These are phyloP conservation scores for Trapa bicornis DNA, from an alignment of 345 rosid genomes.

Conservation along the genomic window DNA sequence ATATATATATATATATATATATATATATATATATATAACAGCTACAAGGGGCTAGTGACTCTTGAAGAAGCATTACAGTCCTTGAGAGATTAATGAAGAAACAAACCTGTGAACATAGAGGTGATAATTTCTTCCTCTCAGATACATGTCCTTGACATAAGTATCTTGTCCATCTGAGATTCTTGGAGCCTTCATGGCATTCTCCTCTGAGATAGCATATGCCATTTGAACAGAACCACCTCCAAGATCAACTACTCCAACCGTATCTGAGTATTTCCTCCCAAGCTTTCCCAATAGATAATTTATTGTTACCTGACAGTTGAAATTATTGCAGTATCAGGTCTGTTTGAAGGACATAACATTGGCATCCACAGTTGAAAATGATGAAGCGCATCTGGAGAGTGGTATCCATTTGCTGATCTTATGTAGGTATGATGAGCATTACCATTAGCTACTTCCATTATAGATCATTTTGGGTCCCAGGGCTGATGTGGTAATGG, in stretches of 20 bases:
- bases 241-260: constrained; percentile 97
- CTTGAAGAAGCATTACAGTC: neutral
- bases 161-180: constrained; percentile 58
- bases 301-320: constrained; percentile 77
- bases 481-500: neutral
- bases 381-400: neutral
- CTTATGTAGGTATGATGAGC: neutral
- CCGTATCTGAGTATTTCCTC: constrained; percentile 52
- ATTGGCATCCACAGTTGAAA: neutral
- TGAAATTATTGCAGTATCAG: neutral
- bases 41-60: neutral
- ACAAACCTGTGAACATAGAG: constrained; percentile 91
- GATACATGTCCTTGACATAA: constrained; percentile 65
- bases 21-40: too few relatives aligned
- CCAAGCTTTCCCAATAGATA: constrained; percentile 76
- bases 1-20: too few relatives aligned
- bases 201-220: constrained; percentile 73
- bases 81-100: neutral
- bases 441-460: neutral
- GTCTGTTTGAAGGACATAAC: neutral
- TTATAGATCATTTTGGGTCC: neutral
- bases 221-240: constrained; percentile 99
- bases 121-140: constrained; percentile 65
- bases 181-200: constrained; percentile 67
- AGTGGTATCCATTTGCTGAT: neutral